These are phyloP conservation scores for Colletotrichum godetiae DNA, from an alignment of 2,329 filamentous ascomycete species.

Conservation along the genomic window DNA sequence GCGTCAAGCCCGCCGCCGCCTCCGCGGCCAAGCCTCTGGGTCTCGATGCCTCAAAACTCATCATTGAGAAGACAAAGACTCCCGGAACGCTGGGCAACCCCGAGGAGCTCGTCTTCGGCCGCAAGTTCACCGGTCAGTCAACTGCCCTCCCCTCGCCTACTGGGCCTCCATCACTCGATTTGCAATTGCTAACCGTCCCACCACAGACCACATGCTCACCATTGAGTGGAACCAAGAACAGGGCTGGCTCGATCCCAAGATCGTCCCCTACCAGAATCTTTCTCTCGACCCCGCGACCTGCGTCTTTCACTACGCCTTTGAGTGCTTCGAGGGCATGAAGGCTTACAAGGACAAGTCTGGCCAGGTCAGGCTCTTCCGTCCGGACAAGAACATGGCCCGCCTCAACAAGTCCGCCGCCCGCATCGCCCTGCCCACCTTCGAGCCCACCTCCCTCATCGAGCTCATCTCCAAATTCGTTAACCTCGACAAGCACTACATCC, in stretches of 20 bases:
- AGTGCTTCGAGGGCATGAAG: conserved; percentile 99
- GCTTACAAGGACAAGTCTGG: conserved; percentile 91
- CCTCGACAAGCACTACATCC: conserved; percentile 90
- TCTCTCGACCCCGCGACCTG: conserved; percentile 95
- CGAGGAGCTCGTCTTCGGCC: conserved; percentile 89
- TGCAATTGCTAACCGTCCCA: neutral
- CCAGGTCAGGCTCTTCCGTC: conserved; percentile 87
- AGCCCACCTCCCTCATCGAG: conserved; percentile 78
- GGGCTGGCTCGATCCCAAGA: conserved; percentile 86
- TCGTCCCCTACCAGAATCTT: conserved; percentile 96
- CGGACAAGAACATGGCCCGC: conserved; percentile 95
- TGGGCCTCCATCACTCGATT: neutral
- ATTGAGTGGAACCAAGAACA: conserved; percentile 89
- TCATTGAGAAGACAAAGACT: conserved; percentile 77
- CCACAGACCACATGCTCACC: conserved; percentile 92
- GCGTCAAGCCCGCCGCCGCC: conserved; percentile 62
- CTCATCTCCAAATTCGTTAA: conserved; percentile 84
- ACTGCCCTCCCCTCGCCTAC: neutral
- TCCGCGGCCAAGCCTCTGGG: conserved; percentile 67
- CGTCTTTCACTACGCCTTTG: conserved; percentile 98
- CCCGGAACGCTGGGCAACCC: conserved; percentile 81
- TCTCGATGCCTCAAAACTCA: conserved; percentile 82
- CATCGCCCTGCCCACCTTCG: conserved; percentile 92
- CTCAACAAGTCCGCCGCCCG: conserved; percentile 91
- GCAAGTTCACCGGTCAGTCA: conserved; percentile 82